Evolutionary conservation across 495 filamentous ascomycete genomes (phyloP).

Genomic region (Lentithecium fluviatile): DNA sequence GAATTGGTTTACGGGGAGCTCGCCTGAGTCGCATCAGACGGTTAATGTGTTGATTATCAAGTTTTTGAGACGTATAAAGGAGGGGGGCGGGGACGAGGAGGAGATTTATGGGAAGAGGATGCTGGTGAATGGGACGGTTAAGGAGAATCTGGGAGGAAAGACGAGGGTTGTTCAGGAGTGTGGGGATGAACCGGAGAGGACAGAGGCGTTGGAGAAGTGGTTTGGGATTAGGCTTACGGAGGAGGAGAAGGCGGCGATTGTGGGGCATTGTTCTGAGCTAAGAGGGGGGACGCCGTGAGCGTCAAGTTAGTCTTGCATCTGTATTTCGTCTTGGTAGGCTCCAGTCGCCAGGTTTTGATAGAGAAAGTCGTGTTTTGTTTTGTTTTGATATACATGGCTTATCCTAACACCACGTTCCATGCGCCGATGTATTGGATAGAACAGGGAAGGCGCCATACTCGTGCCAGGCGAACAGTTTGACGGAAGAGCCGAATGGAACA

Average conservation of each 20-base stretch:
- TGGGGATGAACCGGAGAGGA: constrained; percentile 28
- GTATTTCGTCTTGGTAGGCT: too few relatives aligned
- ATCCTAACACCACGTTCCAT: too few relatives aligned
- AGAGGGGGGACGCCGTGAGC: too few relatives aligned
- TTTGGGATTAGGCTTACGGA: constrained; percentile 30
- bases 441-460: too few relatives aligned
- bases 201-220: constrained; percentile 18
- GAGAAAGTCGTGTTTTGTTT: too few relatives aligned
- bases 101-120: constrained; percentile 34
- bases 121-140: constrained; percentile 30
- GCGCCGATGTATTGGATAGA: too few relatives aligned
- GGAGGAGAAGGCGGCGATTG: constrained; percentile 27
- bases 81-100: constrained; percentile 5
- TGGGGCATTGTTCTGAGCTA: constrained; percentile 20
- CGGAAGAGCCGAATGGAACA: too few relatives aligned
- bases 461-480: too few relatives aligned
- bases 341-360: too few relatives aligned
- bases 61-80: constrained; percentile 22
- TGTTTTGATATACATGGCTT: too few relatives aligned
- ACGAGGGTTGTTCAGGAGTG: constrained; percentile 28
- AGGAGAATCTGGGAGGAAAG: constrained; percentile 32
- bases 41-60: constrained; percentile 23
- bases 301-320: too few relatives aligned
- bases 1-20: constrained; percentile 27
- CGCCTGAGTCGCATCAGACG: constrained; percentile 13